Percentiles rank a stretch among this genome's conserved stretches.
Evolutionary conservation across 2,329 filamentous ascomycete genomes (phyloP).

Genomic region (Fusarium albidum): DNA sequence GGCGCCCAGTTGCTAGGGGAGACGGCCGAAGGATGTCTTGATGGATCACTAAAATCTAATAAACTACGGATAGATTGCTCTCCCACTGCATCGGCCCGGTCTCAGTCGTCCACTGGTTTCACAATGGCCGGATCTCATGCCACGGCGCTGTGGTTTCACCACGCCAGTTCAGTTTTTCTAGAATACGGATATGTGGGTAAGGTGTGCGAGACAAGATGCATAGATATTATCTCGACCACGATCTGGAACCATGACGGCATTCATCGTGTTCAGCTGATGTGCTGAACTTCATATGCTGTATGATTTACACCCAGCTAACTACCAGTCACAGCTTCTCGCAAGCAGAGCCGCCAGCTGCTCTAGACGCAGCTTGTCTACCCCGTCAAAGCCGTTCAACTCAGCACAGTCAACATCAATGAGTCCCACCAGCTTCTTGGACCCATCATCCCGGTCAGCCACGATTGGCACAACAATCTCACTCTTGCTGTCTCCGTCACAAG

Average conservation of each 20-base stretch:
- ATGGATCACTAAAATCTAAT: slow-evolving; percentile 11
- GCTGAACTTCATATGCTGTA: too few relatives aligned
- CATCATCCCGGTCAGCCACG: slow-evolving; percentile 47
- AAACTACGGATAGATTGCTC: slow-evolving; percentile 11
- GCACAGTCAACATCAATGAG: slow-evolving; percentile 86
- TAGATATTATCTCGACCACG: too few relatives aligned
- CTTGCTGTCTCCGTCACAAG: slow-evolving; percentile 77
- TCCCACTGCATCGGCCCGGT: slow-evolving; percentile 2
- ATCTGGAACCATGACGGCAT: too few relatives aligned
- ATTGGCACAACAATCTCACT: slow-evolving; percentile 88
- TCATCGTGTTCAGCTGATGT: too few relatives aligned
- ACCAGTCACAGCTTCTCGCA: slow-evolving; percentile 72
- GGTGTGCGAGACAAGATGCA: neutral
- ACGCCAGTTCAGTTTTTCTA: slow-evolving; percentile 23
- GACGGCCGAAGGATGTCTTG: slow-evolving; percentile 25
- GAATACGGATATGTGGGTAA: slow-evolving; percentile 23
- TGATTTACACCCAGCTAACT: slow-evolving; percentile 8
- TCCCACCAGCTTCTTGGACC: slow-evolving; percentile 63
- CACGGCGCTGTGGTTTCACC: slow-evolving; percentile 22
- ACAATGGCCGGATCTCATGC: slow-evolving; percentile 10
- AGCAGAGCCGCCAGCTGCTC: slow-evolving; percentile 72
- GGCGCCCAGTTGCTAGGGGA: slow-evolving; percentile 34
- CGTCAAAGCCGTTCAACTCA: slow-evolving; percentile 71
- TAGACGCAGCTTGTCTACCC: slow-evolving; percentile 70
- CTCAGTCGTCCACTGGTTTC: slow-evolving; percentile 22